Evolutionary conservation across 2,329 filamentous ascomycete species (phyloP), one percentile per base, ranked within the genome.

Genomic region (Phaeosphaeriaceae sp.): DNA sequence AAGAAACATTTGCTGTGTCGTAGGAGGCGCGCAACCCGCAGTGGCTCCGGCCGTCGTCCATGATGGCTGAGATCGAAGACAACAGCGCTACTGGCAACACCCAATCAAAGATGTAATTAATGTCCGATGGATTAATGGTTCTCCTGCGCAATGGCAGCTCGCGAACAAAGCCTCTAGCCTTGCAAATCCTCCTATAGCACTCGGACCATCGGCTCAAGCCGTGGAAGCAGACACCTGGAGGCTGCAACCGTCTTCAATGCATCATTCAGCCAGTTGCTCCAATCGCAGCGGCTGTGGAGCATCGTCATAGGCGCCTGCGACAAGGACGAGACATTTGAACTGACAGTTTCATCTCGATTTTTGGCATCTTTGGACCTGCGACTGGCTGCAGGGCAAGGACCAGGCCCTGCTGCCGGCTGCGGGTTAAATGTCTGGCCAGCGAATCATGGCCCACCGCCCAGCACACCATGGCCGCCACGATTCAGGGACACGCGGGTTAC

Each of bases 401-500:
- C 62, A 58, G 51, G n/a, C n/a, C 54, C 54, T 65, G 66, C 69
- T 69, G 61, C 68, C 63, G 65, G 63, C 65, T 63, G 72, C 69
- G 64, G 31, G 31, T 13, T 73, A 60, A 55, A 54, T 67, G 53
- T 53, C 41, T 54, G 55, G 48, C 64, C 58, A 55, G 61, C 75
- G 57, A 76, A 77, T 76, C 72, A 76, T 48, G 45, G 52, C 33
- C 40, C 46, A 51, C 51, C 61, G 65, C 61, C 67, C 54, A 60
- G 64, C 55, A 49, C 63, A 60, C 63, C 59, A 59, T 60, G 49
- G 57, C 57, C 68, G 71, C 74, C 73, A 69, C 68, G 45, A 61
- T 62, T 71, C 72, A 74, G 69, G 70, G 69, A 71, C 67, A 58
- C 63, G 66, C 71, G 67, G 68, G 68, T 73, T 63, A 68, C 64